phyloP scores from a whole-genome alignment of 345 rosid genomes.

The Eucalyptus microcorys region DNA sequence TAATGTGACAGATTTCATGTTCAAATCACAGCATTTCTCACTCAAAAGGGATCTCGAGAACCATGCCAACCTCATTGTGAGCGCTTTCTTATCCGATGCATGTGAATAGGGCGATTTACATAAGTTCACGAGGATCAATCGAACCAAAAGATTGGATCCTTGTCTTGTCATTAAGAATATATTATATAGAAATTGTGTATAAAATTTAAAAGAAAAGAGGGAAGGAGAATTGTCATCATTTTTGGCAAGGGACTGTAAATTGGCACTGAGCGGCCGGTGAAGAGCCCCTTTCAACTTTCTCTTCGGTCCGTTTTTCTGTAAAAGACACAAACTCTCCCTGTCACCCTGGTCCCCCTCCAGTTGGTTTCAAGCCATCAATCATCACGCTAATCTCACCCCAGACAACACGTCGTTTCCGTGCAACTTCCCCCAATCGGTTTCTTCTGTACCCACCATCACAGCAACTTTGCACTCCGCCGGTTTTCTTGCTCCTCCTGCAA shows the following conservation, averaged over 20 bases:
- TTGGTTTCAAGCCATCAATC: not conserved
- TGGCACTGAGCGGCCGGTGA: constrained; percentile 33
- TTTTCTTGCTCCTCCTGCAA: not conserved
- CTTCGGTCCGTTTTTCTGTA: constrained; percentile 17
- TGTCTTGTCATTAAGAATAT: not conserved
- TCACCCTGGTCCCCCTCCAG: not conserved
- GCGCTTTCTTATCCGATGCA: rapidly evolving
- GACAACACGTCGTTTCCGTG: not conserved
- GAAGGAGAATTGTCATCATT: not conserved
- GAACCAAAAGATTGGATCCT: not conserved
- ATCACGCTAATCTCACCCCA: not conserved
- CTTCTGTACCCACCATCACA: not conserved
- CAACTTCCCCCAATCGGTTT: not conserved
- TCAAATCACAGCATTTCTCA: not conserved
- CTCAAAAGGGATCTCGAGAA: not conserved
- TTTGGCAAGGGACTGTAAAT: not conserved
- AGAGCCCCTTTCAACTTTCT: constrained; percentile 45
- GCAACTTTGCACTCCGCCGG: not conserved
- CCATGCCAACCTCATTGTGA: not conserved
- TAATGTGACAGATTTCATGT: not conserved
- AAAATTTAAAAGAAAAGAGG: not conserved
- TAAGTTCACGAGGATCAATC: not conserved
- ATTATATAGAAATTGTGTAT: not conserved
- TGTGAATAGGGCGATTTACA: not conserved
- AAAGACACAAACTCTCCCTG: constrained; percentile 7